Evolutionary conservation across 306 rosid species (phyloP).

Genomic region (Amphicarpaea edgeworthii): DNA sequence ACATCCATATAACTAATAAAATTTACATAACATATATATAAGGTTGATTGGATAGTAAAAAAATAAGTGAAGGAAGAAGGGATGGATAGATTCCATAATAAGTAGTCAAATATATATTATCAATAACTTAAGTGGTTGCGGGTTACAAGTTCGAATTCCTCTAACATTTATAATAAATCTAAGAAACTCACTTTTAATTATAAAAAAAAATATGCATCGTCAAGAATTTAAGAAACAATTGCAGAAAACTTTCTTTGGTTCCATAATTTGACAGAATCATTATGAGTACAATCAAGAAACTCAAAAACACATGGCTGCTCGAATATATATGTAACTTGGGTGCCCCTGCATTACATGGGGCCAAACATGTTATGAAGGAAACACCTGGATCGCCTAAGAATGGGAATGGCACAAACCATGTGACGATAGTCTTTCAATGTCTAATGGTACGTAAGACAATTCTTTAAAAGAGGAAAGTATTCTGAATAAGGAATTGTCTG

Average conservation of each 20-base stretch:
- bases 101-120: too few relatives aligned
- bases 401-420: background rate
- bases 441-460: too few relatives aligned
- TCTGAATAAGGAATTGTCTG: background rate
- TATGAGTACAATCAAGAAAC: background rate
- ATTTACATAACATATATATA: too few relatives aligned
- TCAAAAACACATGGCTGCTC: background rate
- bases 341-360: constrained; percentile 8
- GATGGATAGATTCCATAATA: too few relatives aligned
- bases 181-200: too few relatives aligned
- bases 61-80: too few relatives aligned
- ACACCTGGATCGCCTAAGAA: background rate
- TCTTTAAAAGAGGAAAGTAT: background rate
- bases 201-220: background rate
- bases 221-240: background rate
- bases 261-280: background rate
- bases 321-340: background rate
- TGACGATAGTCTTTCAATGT: background rate
- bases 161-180: too few relatives aligned
- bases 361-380: background rate
- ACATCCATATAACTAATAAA: background rate
- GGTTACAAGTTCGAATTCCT: too few relatives aligned
- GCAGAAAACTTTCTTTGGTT: background rate
- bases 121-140: too few relatives aligned
- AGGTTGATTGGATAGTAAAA: too few relatives aligned